These are phyloP conservation scores for Diophrys appendiculata DNA, from an alignment of 73 alveolate genomes.

Conservation along the genomic window DNA sequence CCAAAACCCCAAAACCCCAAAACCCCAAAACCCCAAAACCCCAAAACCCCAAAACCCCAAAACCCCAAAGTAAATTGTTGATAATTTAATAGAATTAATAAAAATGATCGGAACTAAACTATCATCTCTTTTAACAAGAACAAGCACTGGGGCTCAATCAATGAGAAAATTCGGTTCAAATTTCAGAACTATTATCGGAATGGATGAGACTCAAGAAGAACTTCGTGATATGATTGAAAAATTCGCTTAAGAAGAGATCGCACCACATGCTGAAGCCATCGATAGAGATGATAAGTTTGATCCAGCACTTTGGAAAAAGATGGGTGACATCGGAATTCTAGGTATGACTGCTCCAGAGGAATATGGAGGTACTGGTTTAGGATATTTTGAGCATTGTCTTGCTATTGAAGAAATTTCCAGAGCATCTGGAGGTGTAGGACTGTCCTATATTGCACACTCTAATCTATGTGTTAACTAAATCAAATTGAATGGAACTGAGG, in stretches of 20 bases:
- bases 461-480: conserved; percentile 84
- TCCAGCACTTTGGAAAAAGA: conserved; percentile 72
- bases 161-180: no score
- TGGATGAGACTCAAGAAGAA: conserved; percentile 42
- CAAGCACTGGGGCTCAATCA: no score
- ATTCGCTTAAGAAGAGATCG: conserved; percentile 59
- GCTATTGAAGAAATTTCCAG: conserved; percentile 83
- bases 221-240: conserved; percentile 50
- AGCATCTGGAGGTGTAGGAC: conserved; percentile 87
- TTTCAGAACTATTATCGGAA: no score
- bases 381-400: conserved; percentile 84
- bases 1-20: no score
- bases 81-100: no score
- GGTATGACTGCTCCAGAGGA: conserved; percentile 91
- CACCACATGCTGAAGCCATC: conserved; percentile 84
- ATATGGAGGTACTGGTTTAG: conserved; percentile 83
- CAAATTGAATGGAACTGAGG: conserved; percentile 74
- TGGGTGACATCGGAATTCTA: conserved; percentile 88
- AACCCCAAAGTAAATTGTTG: no score
- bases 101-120: no score
- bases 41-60: no score
- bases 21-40: no score
- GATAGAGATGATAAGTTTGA: conserved; percentile 79
- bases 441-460: conserved; percentile 89
- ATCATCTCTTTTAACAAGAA: no score